Base-by-base conservation (phyloP, 345 rosid genomes). In the Eutrema yunnanense region DNA sequence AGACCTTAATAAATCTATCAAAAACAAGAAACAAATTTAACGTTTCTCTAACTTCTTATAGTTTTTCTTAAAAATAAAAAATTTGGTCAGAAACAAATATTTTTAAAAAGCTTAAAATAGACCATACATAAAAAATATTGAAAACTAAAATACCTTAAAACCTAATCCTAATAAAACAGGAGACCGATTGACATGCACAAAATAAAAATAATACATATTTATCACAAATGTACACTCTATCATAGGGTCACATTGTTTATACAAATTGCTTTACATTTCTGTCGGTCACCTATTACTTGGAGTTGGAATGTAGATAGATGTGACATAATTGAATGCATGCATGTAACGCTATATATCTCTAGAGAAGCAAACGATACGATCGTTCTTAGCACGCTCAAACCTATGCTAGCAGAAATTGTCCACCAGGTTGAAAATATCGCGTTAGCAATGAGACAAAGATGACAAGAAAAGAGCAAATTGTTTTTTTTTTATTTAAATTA, bases 301-400 rank as follows among this genome's bases (percentile, higher is more conserved):
- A 16, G 63, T 38, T 40, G 32, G 46, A 58, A n/a, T 13, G 50
- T 40, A 32, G 4, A 53, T 51, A 27, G 46, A 54, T 67, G 62
- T 67, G 72, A 54, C 44, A 66, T 32, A 50, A n/a, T 66, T 67
- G 58, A 67, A 67, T 53, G 41, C 62, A 53, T 66, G 60, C 52
- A 52, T 67, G 60, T 67, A 54, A 67, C 50, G 51, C 16, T 67
- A 16, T 16, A 16, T 16, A 52, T 51, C 30, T 53, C 51, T 41
- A 14, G 27, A 38, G 61, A 13, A n/a, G 60, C 41, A 38, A 54
- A 7, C 38, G 59, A 54, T 32, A 32, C 38, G 9, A 32, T 13
- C 30, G 40, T 10, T 51, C 56, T 51, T 51, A 10, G 34, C 34
- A 10, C 8, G n/a, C 56, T 51, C 56, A 29, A 42, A 29, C 6